Percentiles rank a stretch among this genome's conserved stretches.
phyloP scores from a whole-genome alignment of 1,284 basidiomycete species.

The Ceratobasidium sp. region DNA sequence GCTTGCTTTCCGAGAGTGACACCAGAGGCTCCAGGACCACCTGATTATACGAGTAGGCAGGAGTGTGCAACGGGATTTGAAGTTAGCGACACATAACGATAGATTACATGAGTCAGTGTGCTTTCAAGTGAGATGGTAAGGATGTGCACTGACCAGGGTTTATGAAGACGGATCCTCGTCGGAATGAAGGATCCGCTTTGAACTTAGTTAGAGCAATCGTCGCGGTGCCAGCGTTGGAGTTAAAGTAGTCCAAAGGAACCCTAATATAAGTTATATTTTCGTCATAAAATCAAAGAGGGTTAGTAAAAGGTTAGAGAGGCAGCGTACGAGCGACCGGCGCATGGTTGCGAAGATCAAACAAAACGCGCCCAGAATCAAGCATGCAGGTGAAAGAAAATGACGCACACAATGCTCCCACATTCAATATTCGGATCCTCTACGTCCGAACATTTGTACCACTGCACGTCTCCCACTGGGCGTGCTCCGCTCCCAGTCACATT shows the following conservation, averaged over 20 bases:
- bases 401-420: background rate
- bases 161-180: background rate
- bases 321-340: background rate
- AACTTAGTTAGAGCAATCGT: constrained; percentile 7
- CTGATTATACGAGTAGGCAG: background rate
- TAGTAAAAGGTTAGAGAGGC: no score
- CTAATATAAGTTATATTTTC: no score
- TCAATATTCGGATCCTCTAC: background rate
- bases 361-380: no score
- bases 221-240: background rate
- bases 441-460: constrained; percentile 1
- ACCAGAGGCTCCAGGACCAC: background rate
- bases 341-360: background rate
- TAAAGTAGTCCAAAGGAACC: constrained; percentile 7
- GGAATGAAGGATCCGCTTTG: background rate
- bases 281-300: no score
- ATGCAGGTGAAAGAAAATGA: background rate
- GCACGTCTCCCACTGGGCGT: background rate
- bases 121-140: no score
- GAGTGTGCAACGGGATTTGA: background rate
- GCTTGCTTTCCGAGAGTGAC: background rate
- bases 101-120: no score
- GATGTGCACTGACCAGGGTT: background rate
- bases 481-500: no score
- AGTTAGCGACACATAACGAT: no score